A percentile compares a stretch with the other conserved stretches of the same genome.
These are phyloP conservation scores for Tricholomella constricta DNA, from an alignment of 768 basidiomycete species.

Conservation along the genomic window DNA sequence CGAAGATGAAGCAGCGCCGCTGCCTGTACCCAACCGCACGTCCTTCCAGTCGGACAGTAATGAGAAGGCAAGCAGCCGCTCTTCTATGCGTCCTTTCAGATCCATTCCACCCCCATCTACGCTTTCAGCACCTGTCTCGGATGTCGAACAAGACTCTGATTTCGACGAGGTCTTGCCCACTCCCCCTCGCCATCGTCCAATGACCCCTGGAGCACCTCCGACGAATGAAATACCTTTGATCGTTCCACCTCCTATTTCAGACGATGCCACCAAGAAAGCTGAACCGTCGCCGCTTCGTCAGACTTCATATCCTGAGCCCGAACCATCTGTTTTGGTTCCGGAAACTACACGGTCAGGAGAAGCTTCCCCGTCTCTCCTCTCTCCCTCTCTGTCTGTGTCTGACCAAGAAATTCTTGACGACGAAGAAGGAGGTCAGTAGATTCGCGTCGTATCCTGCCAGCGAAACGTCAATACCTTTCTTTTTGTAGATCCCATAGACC, in stretches of 20 bases:
- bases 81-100: constrained; percentile 13
- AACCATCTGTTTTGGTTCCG: constrained; percentile 5
- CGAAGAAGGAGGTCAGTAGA: constrained; percentile 58
- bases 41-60: constrained; percentile 10
- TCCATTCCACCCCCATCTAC: constrained; percentile 18
- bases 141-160: constrained; percentile 33
- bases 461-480: background rate
- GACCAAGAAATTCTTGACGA: constrained; percentile 56
- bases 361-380: constrained; percentile 22
- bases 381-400: constrained; percentile 26
- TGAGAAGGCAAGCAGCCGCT: background rate
- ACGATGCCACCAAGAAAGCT: constrained; percentile 5
- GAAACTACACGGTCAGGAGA: constrained; percentile 17
- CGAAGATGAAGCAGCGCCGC: constrained; percentile 20
- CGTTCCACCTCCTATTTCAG: constrained; percentile 21
- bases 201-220: constrained; percentile 15
- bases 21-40: constrained; percentile 21
- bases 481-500: constrained; percentile 67
- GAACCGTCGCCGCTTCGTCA: constrained; percentile 18
- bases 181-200: constrained; percentile 23
- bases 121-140: constrained; percentile 14
- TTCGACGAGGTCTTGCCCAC: constrained; percentile 37
- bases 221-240: constrained; percentile 21
- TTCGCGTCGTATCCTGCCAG: background rate
- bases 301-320: constrained; percentile 8